Evolutionary conservation across 1,139 yeast genomes (phyloP), one percentile per base, ranked within the genome.

Genomic region (Geotrichum australiense): DNA sequence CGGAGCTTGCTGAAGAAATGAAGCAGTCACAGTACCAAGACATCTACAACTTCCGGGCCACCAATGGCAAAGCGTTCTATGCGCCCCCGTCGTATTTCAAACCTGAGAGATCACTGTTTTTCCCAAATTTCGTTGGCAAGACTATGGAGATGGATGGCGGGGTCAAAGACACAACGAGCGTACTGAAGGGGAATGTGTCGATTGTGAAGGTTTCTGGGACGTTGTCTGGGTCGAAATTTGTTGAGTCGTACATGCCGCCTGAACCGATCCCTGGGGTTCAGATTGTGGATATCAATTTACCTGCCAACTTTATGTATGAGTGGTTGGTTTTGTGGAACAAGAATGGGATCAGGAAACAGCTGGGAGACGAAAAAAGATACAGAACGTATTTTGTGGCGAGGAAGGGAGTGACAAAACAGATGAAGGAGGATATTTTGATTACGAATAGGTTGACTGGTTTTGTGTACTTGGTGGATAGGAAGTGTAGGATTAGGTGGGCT

Each of bases 1-100:
- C 53, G 32, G 58, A 56, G 39, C 48, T 25, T 49, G 66, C 69
- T 15, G 41, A 32, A n/a, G 96, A 87, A 59, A 73, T 87, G 51
- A 76, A 84, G 28, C 85, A 81, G 55, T 83, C 95, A n/a, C 87
- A 93, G 20, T 78, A 86, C 68, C 80, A 81, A 53, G 94, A 87
- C 52, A 71, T 86, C 51, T 81, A 84, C 55, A 78, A 84, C 1
- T 89, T 79, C 58, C 69, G 81, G 40, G 80, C 80, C 52, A 83
- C 93, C 2, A 75, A 78, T 34, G 97, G 97, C 26, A 86, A 87
- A 63, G 70, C 87, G 51, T 91, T 87, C 65, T 68, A 73, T 14
- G 78, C 95, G 0, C 97, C 97, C 0, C 67, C 73, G 10, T 76
- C 89, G 1, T 80, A 74, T 52, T 87, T 91, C 71, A 75, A 73